A percentile compares a stretch with the other conserved stretches of the same genome.
These are phyloP conservation scores for Syzygium oleosum DNA, from an alignment of 345 rosid species.

Conservation along the genomic window DNA sequence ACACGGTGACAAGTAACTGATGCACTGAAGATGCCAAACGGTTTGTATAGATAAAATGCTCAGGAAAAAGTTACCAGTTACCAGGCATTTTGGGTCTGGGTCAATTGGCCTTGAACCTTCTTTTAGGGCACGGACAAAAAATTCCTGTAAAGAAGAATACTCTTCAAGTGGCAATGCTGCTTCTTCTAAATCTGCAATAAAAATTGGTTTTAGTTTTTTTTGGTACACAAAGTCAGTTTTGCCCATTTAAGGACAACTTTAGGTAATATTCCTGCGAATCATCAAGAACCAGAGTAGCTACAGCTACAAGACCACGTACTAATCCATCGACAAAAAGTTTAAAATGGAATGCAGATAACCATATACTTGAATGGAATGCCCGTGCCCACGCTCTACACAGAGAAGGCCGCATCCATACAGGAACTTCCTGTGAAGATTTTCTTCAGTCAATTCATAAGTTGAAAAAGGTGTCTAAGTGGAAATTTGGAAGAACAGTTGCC, in stretches of 20 bases:
- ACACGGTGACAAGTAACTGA: conserved; percentile 4
- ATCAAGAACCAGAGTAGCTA: neutral
- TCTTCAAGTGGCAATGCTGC: conserved; percentile 77
- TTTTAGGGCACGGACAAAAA: conserved; percentile 79
- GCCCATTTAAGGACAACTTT: neutral
- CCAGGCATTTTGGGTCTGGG: conserved; percentile 82
- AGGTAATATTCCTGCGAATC: neutral
- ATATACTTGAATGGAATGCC: conserved; percentile 88
- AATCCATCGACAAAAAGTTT: neutral
- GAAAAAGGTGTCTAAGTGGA: neutral
- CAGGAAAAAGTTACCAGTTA: conserved; percentile 66
- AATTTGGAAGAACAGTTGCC: neutral
- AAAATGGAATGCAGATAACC: conserved; percentile 6
- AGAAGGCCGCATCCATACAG: conserved; percentile 73
- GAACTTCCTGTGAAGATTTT: conserved; percentile 49
- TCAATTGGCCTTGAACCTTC: conserved; percentile 90
- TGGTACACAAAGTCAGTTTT: neutral
- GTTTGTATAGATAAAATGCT: conserved; percentile 8
- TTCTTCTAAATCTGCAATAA: conserved; percentile 72
- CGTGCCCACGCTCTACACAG: conserved; percentile 90
- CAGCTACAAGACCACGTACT: neutral
- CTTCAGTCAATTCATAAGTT: neutral
- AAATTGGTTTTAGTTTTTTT: neutral
- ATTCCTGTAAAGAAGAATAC: conserved; percentile 72
- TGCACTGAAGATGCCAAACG: conserved; percentile 1